Conservation (phyloP, 2,329 filamentous ascomycete species). For the Pseudodiploospora longispora region DNA sequence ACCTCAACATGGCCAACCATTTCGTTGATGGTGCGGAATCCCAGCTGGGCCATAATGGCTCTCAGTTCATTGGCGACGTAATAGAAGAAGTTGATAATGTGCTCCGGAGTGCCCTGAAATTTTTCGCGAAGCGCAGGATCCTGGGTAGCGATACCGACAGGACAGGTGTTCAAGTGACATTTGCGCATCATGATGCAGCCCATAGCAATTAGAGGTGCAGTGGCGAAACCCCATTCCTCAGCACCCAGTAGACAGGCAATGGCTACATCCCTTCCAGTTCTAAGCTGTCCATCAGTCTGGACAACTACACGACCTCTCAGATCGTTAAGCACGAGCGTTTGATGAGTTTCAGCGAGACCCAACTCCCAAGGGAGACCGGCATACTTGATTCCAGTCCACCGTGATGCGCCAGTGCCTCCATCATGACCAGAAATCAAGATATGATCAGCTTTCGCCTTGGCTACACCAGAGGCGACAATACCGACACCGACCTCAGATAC, state of each 20-base stretch:
- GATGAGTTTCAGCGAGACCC: slow-evolving; percentile 93
- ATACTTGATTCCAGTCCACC: slow-evolving; percentile 99
- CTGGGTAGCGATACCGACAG: slow-evolving; percentile 91
- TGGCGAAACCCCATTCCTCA: slow-evolving; percentile 98
- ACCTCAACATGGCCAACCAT: slow-evolving; percentile 93
- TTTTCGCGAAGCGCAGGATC: slow-evolving; percentile 92
- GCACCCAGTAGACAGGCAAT: slow-evolving; percentile 92
- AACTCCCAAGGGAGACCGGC: slow-evolving; percentile 94
- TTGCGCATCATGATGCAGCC: slow-evolving; percentile 94
- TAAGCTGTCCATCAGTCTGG: slow-evolving; percentile 90
- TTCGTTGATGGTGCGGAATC: slow-evolving; percentile 91
- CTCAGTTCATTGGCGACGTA: slow-evolving; percentile 93
- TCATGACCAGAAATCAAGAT: slow-evolving; percentile 96
- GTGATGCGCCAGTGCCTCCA: slow-evolving; percentile 89
- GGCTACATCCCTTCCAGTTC: slow-evolving; percentile 86
- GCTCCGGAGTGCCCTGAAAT: slow-evolving; percentile 86
- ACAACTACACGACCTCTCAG: slow-evolving; percentile 91
- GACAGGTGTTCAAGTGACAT: slow-evolving; percentile 67
- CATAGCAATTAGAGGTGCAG: slow-evolving; percentile 90
- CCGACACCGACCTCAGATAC: slow-evolving; percentile 96
- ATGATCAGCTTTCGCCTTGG: slow-evolving; percentile 94
- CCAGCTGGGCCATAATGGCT: slow-evolving; percentile 93
- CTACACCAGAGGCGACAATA: slow-evolving; percentile 94
- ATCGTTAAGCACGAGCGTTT: slow-evolving; percentile 92
- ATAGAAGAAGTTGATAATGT: slow-evolving; percentile 99